Evolutionary conservation across 257 asterid genomes (phyloP), one percentile per base, ranked within the genome.

Genomic region (Ligustrum vulgare): DNA sequence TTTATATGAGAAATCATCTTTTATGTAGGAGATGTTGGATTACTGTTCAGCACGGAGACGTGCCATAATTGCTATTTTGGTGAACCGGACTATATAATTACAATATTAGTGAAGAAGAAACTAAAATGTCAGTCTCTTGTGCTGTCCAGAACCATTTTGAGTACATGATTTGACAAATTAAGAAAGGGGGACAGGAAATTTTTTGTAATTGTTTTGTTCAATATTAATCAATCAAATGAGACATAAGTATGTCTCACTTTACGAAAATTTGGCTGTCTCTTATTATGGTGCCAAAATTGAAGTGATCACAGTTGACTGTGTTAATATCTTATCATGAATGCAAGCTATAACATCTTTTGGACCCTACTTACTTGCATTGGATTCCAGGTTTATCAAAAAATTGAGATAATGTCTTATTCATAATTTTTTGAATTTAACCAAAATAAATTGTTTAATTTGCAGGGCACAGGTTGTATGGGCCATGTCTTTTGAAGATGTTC

Each of bases 311-410:
- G 33, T 62, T 71, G 37, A 75, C 70, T 37, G 25, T 77, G 67
- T 37, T 66, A n/a, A 16, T 73, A 11, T 41, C 39, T 28, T 28
- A 71, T 69, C 67, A 36, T 67, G 68, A 37, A 20, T 36, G 66
- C 68, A 18, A 71, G 16, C 31, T 64, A 58, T 66, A 70, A 58
- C 63, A 41, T 36, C 31, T 60, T 43, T 58, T 67, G 79, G 41
- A 34, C 79, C 79, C 74, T 78, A 75, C 74, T 41, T 79, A 74
- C 62, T 72, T 33, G 32, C 86, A 73, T 71, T 77, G 76, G 82
- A 73, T 83, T 77, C 78, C 78, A 69, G 62, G 69, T 58, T 54
- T 70, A 1, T 69, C 65, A 56, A 65, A 71, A 35, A 25, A 2
- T 11, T 69, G 20, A 45, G 35, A 60, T 60, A 23, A 2, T 41